phyloP scores from a whole-genome alignment of 1,284 basidiomycete genomes.

The Ustilago hordei region DNA sequence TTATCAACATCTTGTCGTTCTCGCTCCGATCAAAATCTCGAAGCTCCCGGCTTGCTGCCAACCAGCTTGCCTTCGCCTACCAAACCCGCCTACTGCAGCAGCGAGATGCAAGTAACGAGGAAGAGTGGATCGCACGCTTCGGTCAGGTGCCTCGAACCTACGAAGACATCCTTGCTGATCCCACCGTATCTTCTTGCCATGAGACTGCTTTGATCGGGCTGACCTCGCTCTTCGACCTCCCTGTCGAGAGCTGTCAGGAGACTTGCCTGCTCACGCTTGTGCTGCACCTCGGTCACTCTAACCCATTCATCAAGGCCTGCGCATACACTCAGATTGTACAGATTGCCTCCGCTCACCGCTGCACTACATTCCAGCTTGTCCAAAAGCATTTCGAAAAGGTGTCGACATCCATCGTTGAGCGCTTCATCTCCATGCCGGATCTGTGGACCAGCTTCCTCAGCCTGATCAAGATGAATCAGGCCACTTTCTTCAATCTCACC shows the following conservation, averaged over 20 bases:
- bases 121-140: slow-evolving; percentile 30
- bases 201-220: slow-evolving; percentile 55
- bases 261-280: slow-evolving; percentile 44
- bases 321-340: slow-evolving; percentile 60
- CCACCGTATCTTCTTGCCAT: slow-evolving; percentile 13
- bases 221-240: slow-evolving; percentile 34
- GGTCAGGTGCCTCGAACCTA: slow-evolving; percentile 26
- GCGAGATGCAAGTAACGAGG: slow-evolving; percentile 25
- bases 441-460: slow-evolving; percentile 59
- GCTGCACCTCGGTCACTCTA: slow-evolving; percentile 49
- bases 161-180: slow-evolving; percentile 20
- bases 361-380: slow-evolving; percentile 66
- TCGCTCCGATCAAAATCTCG: slow-evolving; percentile 24
- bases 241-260: slow-evolving; percentile 47
- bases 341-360: slow-evolving; percentile 53
- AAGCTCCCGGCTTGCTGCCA: slow-evolving; percentile 28
- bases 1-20: slow-evolving; percentile 23
- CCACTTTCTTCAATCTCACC: slow-evolving; percentile 64
- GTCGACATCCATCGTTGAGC: slow-evolving; percentile 54
- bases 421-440: slow-evolving; percentile 57
- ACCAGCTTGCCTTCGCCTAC: slow-evolving; percentile 36
- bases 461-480: slow-evolving; percentile 60
- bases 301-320: slow-evolving; percentile 50
- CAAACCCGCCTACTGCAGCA: slow-evolving; percentile 32
- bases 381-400: slow-evolving; percentile 56